phyloP scores from a whole-genome alignment of 306 rosid species.

The Vigna unguiculata region DNA sequence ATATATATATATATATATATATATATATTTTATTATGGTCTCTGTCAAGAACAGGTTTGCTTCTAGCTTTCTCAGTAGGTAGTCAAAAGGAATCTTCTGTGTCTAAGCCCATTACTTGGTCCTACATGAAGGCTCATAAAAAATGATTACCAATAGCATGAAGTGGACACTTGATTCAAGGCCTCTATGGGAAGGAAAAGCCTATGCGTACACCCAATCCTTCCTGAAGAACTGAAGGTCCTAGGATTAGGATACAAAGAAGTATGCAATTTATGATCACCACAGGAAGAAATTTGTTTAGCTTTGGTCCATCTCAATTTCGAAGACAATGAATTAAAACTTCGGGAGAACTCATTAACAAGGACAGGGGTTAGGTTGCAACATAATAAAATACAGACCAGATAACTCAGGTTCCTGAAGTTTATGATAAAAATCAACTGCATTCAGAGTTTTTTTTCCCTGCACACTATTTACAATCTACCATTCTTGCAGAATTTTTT shows the following conservation, averaged over 20 bases:
- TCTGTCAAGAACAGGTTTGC: not conserved
- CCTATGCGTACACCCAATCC: constrained; percentile 22
- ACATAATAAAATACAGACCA: constrained; percentile 30
- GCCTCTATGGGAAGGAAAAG: constrained; percentile 21
- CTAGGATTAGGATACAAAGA: constrained; percentile 9
- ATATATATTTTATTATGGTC: not conserved
- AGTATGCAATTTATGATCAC: constrained; percentile 4
- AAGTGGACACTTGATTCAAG: constrained; percentile 30
- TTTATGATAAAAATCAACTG: constrained; percentile 14
- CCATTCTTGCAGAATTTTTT: constrained; percentile 38
- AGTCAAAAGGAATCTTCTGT: not conserved
- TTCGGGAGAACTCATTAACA: constrained; percentile 13
- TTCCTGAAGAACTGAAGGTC: constrained; percentile 18
- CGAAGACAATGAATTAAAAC: constrained; percentile 7
- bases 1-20: too few relatives aligned
- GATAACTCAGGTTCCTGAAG: constrained; percentile 27
- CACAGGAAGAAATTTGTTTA: constrained; percentile 4
- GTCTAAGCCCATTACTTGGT: not conserved
- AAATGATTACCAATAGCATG: constrained; percentile 20
- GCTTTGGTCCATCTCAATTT: constrained; percentile 34
- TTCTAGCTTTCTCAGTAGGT: not conserved
- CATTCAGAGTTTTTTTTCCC: constrained; percentile 26
- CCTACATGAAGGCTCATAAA: not conserved
- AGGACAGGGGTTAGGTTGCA: constrained; percentile 21
- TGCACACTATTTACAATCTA: constrained; percentile 27